A percentile compares a stretch with the other conserved stretches of the same genome.
Evolutionary conservation across 2,329 filamentous ascomycete genomes (phyloP).

Genomic region (Calonectria crousiana): DNA sequence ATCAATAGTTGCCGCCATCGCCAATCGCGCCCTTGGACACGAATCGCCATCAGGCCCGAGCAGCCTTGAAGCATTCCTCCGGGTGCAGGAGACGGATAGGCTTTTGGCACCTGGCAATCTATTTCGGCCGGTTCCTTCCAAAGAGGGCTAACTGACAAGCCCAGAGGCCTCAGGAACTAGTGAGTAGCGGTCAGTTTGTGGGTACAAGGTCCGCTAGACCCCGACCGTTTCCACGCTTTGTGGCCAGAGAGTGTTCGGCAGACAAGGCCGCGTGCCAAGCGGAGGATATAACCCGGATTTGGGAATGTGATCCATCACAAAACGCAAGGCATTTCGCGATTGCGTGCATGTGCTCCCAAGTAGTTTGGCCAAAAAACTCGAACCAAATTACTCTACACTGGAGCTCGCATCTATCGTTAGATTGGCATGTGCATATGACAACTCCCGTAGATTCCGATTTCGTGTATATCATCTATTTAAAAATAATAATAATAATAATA

Average conservation of each 20-base stretch:
- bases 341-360: background rate
- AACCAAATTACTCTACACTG: background rate
- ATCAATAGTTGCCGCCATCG: background rate
- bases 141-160: background rate
- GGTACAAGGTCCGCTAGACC: background rate
- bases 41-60: background rate
- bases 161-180: background rate
- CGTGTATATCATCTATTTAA: background rate
- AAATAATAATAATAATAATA: no score
- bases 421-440: background rate
- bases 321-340: background rate
- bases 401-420: background rate
- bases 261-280: background rate
- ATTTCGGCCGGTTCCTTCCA: background rate
- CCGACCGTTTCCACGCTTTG: background rate
- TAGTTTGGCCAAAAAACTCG: background rate
- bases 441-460: background rate
- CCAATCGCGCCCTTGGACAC: background rate
- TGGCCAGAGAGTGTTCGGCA: background rate
- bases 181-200: background rate
- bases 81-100: no score
- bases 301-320: background rate
- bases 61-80: background rate
- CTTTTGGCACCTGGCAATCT: background rate
- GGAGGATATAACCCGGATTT: background rate